A percentile compares a stretch with the other conserved stretches of the same genome.
Conservation (phyloP, 202 grass and related monocot species). For the Hordeum pubiflorum region DNA sequence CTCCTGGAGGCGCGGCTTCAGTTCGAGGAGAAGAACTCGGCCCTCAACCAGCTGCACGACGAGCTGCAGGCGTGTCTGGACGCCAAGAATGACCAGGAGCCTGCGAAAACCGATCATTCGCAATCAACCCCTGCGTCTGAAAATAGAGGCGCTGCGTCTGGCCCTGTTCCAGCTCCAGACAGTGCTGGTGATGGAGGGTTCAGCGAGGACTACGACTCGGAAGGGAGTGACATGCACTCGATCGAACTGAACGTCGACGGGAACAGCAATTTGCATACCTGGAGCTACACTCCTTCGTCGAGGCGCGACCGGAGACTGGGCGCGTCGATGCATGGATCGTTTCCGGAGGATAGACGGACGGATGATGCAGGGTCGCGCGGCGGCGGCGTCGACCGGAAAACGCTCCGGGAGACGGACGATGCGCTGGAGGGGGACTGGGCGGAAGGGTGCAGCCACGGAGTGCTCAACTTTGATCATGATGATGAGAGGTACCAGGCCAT, state of each 20-base stretch:
- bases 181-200: not conserved
- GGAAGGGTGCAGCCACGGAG: slow-evolving; percentile 40
- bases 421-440: slow-evolving; percentile 46
- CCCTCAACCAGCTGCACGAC: slow-evolving; percentile 49
- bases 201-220: slow-evolving; percentile 14
- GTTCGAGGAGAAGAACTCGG: slow-evolving; percentile 83
- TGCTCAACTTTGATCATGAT: slow-evolving; percentile 46
- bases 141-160: not conserved
- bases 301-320: not conserved
- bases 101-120: not conserved
- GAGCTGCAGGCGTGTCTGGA: slow-evolving; percentile 58
- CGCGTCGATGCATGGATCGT: slow-evolving; percentile 14
- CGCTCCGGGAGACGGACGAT: slow-evolving; percentile 22
- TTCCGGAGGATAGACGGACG: slow-evolving; percentile 15
- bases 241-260: slow-evolving; percentile 74
- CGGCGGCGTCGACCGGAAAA: not conserved
- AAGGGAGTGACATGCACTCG: slow-evolving; percentile 63
- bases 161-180: not conserved
- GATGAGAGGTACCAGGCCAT: slow-evolving; percentile 63
- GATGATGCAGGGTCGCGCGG: slow-evolving; percentile 1
- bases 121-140: not conserved
- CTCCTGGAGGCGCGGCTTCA: slow-evolving; percentile 68
- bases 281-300: slow-evolving; percentile 36
- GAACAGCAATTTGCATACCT: slow-evolving; percentile 35
- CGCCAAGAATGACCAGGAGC: slow-evolving; percentile 26